Percentiles rank a stretch among this genome's conserved stretches.
These are phyloP conservation scores for Drosera capensis DNA, from an alignment of 148 eudicot genomes.

Conservation along the genomic window DNA sequence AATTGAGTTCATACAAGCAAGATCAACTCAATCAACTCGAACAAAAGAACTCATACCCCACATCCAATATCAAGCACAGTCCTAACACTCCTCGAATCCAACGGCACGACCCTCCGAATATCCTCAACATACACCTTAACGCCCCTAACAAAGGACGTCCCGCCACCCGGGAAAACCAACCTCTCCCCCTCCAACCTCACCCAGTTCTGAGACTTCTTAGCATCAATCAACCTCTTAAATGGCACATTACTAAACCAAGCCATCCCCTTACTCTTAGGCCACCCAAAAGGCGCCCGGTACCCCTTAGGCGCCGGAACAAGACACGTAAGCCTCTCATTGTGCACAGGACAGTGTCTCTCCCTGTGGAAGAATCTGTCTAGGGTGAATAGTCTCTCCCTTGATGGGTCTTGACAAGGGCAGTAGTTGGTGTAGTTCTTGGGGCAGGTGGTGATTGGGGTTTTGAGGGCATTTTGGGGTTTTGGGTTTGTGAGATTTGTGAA, in stretches of 20 bases:
- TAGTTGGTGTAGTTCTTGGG: conserved; percentile 24
- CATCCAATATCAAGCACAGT: conserved; percentile 49
- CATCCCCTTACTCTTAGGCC: conserved; percentile 48
- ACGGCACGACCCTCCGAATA: conserved; percentile 23
- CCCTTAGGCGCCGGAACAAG: conserved; percentile 34
- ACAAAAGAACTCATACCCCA: conserved; percentile 28
- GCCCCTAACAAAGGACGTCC: conserved; percentile 35
- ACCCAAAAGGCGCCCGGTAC: conserved; percentile 30
- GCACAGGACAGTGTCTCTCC: conserved; percentile 69
- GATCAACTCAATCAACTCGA: no score
- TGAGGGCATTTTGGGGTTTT: no score
- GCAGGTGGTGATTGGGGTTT: conserved; percentile 13
- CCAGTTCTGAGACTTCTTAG: conserved; percentile 40
- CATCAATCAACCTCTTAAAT: conserved; percentile 15
- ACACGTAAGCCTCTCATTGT: conserved; percentile 23
- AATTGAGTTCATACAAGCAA: no score
- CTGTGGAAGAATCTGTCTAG: conserved; percentile 11
- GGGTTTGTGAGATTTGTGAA: conserved; percentile 3
- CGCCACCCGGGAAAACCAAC: conserved; percentile 47
- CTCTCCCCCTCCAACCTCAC: conserved; percentile 29
- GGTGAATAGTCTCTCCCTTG: conserved; percentile 7
- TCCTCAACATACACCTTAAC: conserved; percentile 23
- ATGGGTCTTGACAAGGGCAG: conserved; percentile 33
- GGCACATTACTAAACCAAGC: conserved; percentile 52
- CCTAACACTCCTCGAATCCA: conserved; percentile 31